These are phyloP conservation scores for Aureobasidium sp. DNA, from an alignment of 2,329 filamentous ascomycete species.

Conservation along the genomic window DNA sequence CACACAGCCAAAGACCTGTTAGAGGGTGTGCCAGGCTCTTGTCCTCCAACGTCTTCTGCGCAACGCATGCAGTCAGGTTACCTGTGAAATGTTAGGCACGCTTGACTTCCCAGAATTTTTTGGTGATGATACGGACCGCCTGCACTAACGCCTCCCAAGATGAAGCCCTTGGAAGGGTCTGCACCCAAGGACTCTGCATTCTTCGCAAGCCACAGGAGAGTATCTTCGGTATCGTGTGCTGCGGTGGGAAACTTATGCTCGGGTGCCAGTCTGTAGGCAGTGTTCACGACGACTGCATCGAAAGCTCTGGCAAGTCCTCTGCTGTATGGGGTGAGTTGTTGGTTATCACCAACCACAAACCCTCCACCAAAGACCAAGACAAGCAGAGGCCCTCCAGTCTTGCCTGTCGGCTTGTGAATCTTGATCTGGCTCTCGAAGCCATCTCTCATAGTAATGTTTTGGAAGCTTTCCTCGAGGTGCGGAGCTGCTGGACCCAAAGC, in stretches of 20 bases:
- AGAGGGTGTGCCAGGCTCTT: conserved; percentile 31
- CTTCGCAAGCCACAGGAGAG: conserved; percentile 34
- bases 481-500: conserved; percentile 7
- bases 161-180: conserved; percentile 36
- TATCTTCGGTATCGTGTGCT: conserved; percentile 38
- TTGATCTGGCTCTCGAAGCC: conserved; percentile 26
- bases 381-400: conserved; percentile 18
- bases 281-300: conserved; percentile 34
- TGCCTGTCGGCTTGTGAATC: conserved; percentile 21
- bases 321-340: conserved; percentile 19
- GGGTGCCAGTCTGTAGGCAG: conserved; percentile 39
- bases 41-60: conserved; percentile 34
- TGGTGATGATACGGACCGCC: conserved; percentile 23
- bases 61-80: conserved; percentile 30
- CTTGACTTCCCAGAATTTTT: accelerated
- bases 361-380: conserved; percentile 23
- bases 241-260: conserved; percentile 38
- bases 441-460: conserved; percentile 25
- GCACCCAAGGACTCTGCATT: conserved; percentile 33
- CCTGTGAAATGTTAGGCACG: neutral
- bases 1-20: conserved; percentile 39
- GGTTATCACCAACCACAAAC: conserved; percentile 20
- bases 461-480: conserved; percentile 13
- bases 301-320: conserved; percentile 20
- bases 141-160: conserved; percentile 42